Conservation (phyloP, 805 yeast genomes). For the Lachancea dasiensis region DNA sequence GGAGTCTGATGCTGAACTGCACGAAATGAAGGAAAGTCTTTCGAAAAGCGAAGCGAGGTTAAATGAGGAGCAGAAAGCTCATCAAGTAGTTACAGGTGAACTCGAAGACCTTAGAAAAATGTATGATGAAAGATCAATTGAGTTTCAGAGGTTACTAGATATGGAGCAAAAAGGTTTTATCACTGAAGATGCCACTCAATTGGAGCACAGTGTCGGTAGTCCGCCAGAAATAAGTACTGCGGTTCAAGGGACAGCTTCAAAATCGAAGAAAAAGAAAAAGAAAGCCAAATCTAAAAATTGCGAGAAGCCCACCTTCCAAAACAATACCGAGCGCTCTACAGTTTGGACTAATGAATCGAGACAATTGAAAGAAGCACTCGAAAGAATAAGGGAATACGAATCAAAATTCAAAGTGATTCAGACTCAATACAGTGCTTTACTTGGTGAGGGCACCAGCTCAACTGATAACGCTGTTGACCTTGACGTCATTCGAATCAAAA, state of each 20-base stretch:
- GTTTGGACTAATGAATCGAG: neutral
- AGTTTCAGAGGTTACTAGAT: neutral
- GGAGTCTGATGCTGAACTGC: neutral
- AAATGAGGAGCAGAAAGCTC: constrained; percentile 11
- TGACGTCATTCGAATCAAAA: constrained; percentile 1
- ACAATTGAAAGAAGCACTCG: constrained; percentile 10
- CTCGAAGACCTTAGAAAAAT: neutral
- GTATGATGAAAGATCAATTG: neutral
- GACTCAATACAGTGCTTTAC: neutral
- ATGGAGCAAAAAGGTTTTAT: too few relatives aligned
- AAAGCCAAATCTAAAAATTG: constrained; percentile 7
- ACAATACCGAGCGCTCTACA: neutral
- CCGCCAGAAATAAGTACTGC: too few relatives aligned
- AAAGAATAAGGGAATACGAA: neutral
- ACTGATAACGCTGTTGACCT: neutral
- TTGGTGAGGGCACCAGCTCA: constrained; percentile 7
- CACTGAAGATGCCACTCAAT: too few relatives aligned
- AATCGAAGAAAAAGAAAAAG: constrained; percentile 22
- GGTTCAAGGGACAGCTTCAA: constrained; percentile 5
- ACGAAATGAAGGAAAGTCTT: neutral
- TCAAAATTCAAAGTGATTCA: constrained; percentile 6
- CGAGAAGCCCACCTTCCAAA: neutral
- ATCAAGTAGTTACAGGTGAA: neutral
- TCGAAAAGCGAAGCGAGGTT: constrained; percentile 1
- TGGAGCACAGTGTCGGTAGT: too few relatives aligned